These are phyloP conservation scores for Metschnikowia koreensis DNA, from an alignment of 805 yeast species.

Conservation along the genomic window DNA sequence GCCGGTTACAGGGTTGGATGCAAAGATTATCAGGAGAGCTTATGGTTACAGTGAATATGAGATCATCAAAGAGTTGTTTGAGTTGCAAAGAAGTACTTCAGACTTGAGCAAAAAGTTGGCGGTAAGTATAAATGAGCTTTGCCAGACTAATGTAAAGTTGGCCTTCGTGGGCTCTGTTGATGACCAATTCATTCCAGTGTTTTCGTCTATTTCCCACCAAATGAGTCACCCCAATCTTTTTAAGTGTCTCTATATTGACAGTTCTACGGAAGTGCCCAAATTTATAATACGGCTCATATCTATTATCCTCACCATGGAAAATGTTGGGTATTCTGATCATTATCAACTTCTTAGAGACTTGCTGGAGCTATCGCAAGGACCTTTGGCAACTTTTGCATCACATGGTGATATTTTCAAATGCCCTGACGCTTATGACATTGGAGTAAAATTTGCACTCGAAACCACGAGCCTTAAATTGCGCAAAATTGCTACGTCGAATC, in stretches of 20 bases:
- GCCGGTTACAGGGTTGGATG: conserved; percentile 29
- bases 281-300: conserved; percentile 30
- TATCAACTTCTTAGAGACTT: conserved; percentile 27
- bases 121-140: conserved; percentile 21
- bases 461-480: conserved; percentile 30
- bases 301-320: conserved; percentile 30
- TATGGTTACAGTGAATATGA: conserved; percentile 36
- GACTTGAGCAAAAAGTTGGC: conserved; percentile 16
- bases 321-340: conserved; percentile 37
- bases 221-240: conserved; percentile 38
- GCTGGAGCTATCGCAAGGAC: conserved; percentile 29
- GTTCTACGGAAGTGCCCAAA: conserved; percentile 22
- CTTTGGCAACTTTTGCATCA: conserved; percentile 9
- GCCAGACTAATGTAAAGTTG: conserved; percentile 31
- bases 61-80: conserved; percentile 36
- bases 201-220: conserved; percentile 29
- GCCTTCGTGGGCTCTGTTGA: conserved; percentile 32
- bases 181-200: conserved; percentile 39
- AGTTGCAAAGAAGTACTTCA: conserved; percentile 27
- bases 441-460: conserved; percentile 34
- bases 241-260: conserved; percentile 26
- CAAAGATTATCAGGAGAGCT: conserved; percentile 39
- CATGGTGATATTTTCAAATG: conserved; percentile 29
- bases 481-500: conserved; percentile 3
- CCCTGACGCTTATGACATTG: conserved; percentile 26